Evolutionary conservation across 2,329 filamentous ascomycete genomes (phyloP).

Genomic region (Paracoccidioides brasiliensis): DNA sequence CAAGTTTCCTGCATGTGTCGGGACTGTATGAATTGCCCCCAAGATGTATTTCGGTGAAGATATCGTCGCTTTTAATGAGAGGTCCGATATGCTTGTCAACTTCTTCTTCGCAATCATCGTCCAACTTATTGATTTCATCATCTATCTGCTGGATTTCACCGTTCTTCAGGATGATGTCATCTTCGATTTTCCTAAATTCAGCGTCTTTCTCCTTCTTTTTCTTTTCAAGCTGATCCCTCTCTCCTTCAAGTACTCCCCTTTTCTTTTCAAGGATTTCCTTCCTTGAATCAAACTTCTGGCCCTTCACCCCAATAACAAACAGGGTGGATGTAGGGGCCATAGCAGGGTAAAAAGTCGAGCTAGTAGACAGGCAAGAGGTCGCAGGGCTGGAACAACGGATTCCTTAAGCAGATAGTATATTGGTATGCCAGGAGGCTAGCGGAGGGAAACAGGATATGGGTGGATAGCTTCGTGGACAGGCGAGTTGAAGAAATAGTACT

Average conservation of each 20-base stretch:
- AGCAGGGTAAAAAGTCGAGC: conserved; percentile 20
- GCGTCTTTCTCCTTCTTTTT: background rate
- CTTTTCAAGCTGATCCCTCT: background rate
- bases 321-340: conserved; percentile 38
- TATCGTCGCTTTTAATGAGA: conserved; percentile 55
- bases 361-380: conserved; percentile 3
- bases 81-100: conserved; percentile 70
- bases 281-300: conserved; percentile 18
- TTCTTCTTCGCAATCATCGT: conserved; percentile 62
- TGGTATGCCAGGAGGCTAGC: background rate
- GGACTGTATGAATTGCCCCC: conserved; percentile 88
- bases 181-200: background rate
- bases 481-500: no score
- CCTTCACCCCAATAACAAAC: conserved; percentile 85
- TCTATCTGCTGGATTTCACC: background rate
- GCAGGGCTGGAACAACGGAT: conserved; percentile 6
- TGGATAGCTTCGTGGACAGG: no score
- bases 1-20: conserved; percentile 72
- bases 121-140: background rate
- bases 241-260: background rate
- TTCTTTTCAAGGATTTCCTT: background rate
- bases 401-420: background rate
- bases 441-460: no score
- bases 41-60: conserved; percentile 69
- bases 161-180: background rate